Percentiles rank a stretch among this genome's conserved stretches.
Evolutionary conservation across 2,329 filamentous ascomycete genomes (phyloP).

Genomic region (Talaromyces sp.): DNA sequence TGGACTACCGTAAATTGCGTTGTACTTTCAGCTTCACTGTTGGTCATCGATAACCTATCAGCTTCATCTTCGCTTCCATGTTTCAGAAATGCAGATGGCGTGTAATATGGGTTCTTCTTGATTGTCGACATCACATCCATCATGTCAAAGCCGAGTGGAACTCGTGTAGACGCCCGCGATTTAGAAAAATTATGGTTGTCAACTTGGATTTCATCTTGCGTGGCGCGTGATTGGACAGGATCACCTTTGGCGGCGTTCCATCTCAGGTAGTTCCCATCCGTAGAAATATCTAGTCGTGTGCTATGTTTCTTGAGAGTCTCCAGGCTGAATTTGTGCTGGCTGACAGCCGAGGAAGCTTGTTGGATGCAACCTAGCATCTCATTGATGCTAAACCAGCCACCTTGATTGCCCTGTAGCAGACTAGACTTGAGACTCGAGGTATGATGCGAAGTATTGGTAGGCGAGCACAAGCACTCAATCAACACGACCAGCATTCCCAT

Average conservation of each 20-base stretch:
- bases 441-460: not conserved
- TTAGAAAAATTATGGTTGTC: not conserved
- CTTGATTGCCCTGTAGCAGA: not conserved
- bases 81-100: slow-evolving; percentile 3
- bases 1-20: not conserved
- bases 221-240: slow-evolving; percentile 28
- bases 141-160: slow-evolving; percentile 1
- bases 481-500: slow-evolving; percentile 5
- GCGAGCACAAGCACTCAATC: slow-evolving; percentile 6
- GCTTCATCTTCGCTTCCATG: not conserved
- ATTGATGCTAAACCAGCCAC: slow-evolving; percentile 31
- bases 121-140: not conserved
- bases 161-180: not conserved
- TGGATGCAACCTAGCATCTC: slow-evolving; percentile 77
- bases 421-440: not conserved
- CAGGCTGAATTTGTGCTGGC: slow-evolving; percentile 60
- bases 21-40: slow-evolving; percentile 1
- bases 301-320: slow-evolving; percentile 67
- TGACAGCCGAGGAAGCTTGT: slow-evolving; percentile 75
- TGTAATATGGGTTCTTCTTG: not conserved
- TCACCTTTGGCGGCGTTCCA: slow-evolving; percentile 65
- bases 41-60: slow-evolving; percentile 2
- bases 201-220: not conserved
- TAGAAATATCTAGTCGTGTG: slow-evolving; percentile 70
- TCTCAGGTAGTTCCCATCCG: slow-evolving; percentile 71